Evolutionary conservation across 2,329 filamentous ascomycete species (phyloP), one percentile per base, ranked within the genome.

Genomic region (Sarocladium kiliense): DNA sequence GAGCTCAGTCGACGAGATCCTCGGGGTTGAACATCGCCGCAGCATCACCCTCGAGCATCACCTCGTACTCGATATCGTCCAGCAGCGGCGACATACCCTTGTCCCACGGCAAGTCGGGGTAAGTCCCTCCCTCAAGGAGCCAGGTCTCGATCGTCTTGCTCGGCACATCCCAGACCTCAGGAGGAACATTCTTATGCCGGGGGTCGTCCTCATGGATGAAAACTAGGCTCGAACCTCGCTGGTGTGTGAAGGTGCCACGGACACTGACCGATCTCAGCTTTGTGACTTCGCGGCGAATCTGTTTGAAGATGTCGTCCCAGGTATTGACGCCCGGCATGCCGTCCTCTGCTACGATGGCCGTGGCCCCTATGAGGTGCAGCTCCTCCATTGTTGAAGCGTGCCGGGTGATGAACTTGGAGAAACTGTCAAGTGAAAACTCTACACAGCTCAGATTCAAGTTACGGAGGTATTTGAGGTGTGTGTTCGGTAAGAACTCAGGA

Each of bases 391-490:
- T 60, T 3, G 57, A 16, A 3, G 55, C 36, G 25, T 64, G 60
- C 10, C 54, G 36, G 16, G 25, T 50, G 34, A 64, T 54, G 3
- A 64, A 59, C 2, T 26, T 49, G 19, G 55, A 57, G 25, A 64
- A 57, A 18, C 57, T 58, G 27, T 59, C 58, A 23, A 63, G 57
- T 12, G 54, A 54, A 11, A 64, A 25, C 10, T 57, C 39, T 1
- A 61, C 32, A 3, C 57, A 51, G 16, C 44, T 55, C 2, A 64
- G 34, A 10, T 61, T 53, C 2, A 64, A 41, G 26, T 44, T 59
- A n/a, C 63, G 57, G 3, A 64, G 59, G 11, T 61, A 30, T n/a
- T n/a, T n/a, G 11, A 64, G 55, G 16, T 30, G 54, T 6, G 60
- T 57, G 10, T 56, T 62, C 14, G 58, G 57, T 14, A 58, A 57